Conservation (phyloP, 2,329 filamentous ascomycete species). For the Sporothrix variecibatus region DNA sequence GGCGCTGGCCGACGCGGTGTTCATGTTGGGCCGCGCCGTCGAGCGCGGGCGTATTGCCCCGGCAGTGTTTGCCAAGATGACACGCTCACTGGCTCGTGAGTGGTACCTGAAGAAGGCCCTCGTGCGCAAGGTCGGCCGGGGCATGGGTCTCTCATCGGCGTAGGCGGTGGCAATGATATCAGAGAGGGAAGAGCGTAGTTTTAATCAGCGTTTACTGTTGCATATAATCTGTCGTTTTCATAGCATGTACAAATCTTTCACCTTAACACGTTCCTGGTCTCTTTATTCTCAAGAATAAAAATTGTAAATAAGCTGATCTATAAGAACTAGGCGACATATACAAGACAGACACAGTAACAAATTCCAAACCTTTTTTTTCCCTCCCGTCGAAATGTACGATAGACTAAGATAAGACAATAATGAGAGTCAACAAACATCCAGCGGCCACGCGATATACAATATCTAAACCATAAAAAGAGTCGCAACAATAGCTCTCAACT, state of each 20-base stretch:
- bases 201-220: not conserved
- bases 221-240: not conserved
- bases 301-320: not conserved
- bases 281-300: not conserved
- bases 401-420: not conserved
- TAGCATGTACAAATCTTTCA: not conserved
- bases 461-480: not conserved
- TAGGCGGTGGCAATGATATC: not conserved
- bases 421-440: not conserved
- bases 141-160: constrained; percentile 63
- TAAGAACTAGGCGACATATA: not conserved
- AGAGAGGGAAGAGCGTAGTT: not conserved
- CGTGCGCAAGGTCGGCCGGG: constrained; percentile 72
- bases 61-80: constrained; percentile 77
- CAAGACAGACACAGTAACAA: not conserved
- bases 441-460: not conserved
- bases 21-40: constrained; percentile 73
- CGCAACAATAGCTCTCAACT: not conserved
- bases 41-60: constrained; percentile 71
- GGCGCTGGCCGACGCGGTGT: constrained; percentile 82
- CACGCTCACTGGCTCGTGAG: constrained; percentile 71
- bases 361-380: not conserved
- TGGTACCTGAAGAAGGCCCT: constrained; percentile 84
- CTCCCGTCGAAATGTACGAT: not conserved
- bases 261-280: not conserved